These are phyloP conservation scores for Linum trigynum DNA, from an alignment of 345 rosid species.

Conservation along the genomic window DNA sequence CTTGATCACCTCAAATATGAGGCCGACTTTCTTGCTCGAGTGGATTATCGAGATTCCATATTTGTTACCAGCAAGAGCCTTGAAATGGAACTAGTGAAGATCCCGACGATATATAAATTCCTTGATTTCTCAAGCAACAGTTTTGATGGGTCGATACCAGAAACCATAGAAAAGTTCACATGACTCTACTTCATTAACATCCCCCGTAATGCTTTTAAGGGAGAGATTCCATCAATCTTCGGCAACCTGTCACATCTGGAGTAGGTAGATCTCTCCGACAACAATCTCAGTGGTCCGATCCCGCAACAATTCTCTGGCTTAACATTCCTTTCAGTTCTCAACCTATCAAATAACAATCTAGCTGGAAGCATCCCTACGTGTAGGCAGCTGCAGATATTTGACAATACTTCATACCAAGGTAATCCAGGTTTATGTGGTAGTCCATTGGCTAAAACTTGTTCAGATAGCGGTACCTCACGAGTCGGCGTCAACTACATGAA, in stretches of 20 bases:
- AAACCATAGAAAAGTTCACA: not conserved
- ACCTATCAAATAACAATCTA: not conserved
- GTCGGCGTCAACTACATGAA: too few relatives aligned
- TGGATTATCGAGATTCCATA: not conserved
- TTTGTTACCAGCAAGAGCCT: not conserved
- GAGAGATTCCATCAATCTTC: not conserved
- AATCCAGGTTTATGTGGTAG: not conserved
- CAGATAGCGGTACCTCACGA: too few relatives aligned
- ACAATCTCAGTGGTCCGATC: not conserved
- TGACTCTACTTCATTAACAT: not conserved
- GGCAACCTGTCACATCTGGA: not conserved
- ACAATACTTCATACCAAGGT: not conserved
- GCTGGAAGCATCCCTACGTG: not conserved
- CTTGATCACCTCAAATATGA: conserved; percentile 17
- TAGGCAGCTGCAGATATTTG: not conserved
- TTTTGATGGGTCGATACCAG: not conserved
- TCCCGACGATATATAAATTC: not conserved
- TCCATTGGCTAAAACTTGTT: not conserved
- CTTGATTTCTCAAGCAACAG: not conserved
- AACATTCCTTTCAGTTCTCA: not conserved
- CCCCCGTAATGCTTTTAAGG: not conserved
- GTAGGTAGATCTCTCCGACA: not conserved
- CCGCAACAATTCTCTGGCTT: not conserved
- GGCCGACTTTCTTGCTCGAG: not conserved
- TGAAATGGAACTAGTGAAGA: not conserved